Evolutionary conservation across 1,284 basidiomycete species (phyloP), one percentile per base, ranked within the genome.

Genomic region (Lignosus rhinocerotis): DNA sequence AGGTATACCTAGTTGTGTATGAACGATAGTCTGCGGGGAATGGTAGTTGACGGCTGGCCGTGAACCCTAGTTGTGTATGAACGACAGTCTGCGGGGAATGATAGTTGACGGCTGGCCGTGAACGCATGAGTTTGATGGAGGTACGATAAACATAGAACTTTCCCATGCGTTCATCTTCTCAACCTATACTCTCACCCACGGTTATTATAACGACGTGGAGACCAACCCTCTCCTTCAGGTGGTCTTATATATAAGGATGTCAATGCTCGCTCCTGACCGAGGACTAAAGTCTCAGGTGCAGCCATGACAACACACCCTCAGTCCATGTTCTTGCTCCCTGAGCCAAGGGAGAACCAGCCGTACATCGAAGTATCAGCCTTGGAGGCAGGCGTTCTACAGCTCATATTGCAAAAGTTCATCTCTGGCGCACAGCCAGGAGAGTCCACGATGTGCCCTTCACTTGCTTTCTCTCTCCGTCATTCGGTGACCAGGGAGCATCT

Each of bases 311-410:
- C 41, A 43, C 6, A 16, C n/a, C 3, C 17, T 10, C 41, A 6
- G 12, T 45, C 43, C 11, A 45, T 11, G 43, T 45, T 30, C 21
- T 9, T 25, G 6, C 43, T 45, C 12, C 43, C 43, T 14, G 43
- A 45, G 11, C 43, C 43, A 30, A 9, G 11, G 25, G 25, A 21
- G 8, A 30, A 45, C 43, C 82, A 84, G 62, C 68, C 78, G 0
- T 82, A 76, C 66, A 76, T 77, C 60, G 55, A 74, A 53, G 76
- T 84, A 30, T 84, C 83, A 39, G 81, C 79, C 0, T 73, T 84
- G 33, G 80, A 84, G 61, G 77, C 77, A 0, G 81, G 82, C 17
- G 60, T 71, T 8, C 67, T 83, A 6, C 60, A 65, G 36, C 60
- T 84, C 9, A 64, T 73, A 0, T 63, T 73, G 17, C 66, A 73